Conservation (phyloP, 176 grass and related monocot species). For the Carex scoparia region DNA sequence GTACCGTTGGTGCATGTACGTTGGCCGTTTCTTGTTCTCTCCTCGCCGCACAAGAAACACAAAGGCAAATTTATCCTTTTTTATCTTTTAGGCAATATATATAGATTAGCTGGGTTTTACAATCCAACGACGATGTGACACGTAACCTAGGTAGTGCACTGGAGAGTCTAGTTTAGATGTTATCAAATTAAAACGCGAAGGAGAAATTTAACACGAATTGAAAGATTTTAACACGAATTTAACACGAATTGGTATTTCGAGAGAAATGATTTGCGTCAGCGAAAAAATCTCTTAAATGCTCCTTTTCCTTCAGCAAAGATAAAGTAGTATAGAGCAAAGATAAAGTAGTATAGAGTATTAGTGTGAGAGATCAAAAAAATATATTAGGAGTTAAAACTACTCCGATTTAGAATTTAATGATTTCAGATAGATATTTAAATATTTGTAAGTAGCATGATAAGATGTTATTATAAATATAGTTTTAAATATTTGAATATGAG, state of each 20-base stretch:
- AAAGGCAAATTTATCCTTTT: background rate
- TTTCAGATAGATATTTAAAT: too few relatives aligned
- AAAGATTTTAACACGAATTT: too few relatives aligned
- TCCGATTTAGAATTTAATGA: too few relatives aligned
- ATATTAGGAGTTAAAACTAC: too few relatives aligned
- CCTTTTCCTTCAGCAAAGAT: background rate
- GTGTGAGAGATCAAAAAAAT: too few relatives aligned
- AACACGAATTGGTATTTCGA: background rate
- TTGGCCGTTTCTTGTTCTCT: background rate
- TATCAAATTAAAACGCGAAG: background rate
- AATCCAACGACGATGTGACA: background rate
- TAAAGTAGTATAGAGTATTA: too few relatives aligned
- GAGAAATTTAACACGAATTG: background rate
- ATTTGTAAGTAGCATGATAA: too few relatives aligned
- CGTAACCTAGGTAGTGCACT: background rate
- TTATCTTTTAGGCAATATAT: background rate
- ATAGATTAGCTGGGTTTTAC: background rate
- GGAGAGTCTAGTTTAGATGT: background rate
- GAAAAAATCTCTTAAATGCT: background rate
- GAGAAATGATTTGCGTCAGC: background rate
- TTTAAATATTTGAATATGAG: too few relatives aligned
- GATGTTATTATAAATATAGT: too few relatives aligned
- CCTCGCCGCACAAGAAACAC: background rate
- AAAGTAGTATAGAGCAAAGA: background rate
- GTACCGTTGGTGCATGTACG: background rate